Base-by-base conservation (phyloP, 2,329 filamentous ascomycete genomes). In the Penicillium sclerotigenum region DNA sequence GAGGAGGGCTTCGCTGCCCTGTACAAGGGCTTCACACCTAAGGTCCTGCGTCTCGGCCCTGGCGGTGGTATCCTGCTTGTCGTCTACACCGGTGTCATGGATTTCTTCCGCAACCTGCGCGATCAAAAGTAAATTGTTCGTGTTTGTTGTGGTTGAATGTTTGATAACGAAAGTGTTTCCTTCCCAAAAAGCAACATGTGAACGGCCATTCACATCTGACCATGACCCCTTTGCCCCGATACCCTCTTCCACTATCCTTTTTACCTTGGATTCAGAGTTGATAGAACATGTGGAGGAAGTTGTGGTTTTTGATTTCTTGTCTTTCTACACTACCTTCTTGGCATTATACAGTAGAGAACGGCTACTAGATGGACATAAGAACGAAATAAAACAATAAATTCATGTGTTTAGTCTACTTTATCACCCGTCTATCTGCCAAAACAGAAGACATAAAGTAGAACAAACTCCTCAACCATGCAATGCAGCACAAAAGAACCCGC, bases 21-120 rank as follows among this genome's bases (percentile, higher is more conserved):
- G 58, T 99, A 99, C 83, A 99, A 97, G 83, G 94, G 94, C 16
- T 99, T 99, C 83, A 71, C 94, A 60, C 94, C 94, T 65, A 99
- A 99, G 84, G 94, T 97, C 34, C 80, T 96, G 61, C 81, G 89
- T 77, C 73, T 88, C 62, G 86, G 87, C 59, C 88, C 88, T 28
- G 88, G 84, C 66, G 84, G 84, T 71, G 84, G 84, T 78, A 86
- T 80, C 50, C 65, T 80, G 54, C 68, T 80, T 37, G 78, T 80
- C 33, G 78, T 80, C 6, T 80, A 79, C 66, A 80, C 78, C 16
- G 71, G 71, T 36, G 74, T 80, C 24, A 80, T 79, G 74, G 92
- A 97, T 73, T 96, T 95, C 75, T 96, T 97, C 87, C 85, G 90
- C 68, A 85, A 84, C 67, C 83, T 85, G 74, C 79, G 83, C 58